Conservation (phyloP, 768 basidiomycete genomes). For the Infundibulicybe gibba region DNA sequence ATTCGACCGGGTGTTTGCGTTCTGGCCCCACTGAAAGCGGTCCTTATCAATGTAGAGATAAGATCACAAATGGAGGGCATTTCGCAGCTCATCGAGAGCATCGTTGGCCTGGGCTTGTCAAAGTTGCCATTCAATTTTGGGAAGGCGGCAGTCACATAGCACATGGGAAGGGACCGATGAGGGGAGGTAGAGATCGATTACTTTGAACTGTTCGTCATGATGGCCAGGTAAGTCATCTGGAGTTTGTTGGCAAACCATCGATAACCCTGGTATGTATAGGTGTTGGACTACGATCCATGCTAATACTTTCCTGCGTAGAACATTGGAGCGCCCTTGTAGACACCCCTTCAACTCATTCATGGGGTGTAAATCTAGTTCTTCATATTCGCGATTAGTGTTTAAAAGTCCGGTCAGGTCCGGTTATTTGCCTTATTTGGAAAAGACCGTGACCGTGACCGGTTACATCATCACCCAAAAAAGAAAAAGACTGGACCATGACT, state of each 20-base stretch:
- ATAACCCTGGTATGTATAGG: neutral
- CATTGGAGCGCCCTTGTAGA: neutral
- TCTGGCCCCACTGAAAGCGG: conserved; percentile 8
- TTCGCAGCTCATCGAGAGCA: conserved; percentile 6
- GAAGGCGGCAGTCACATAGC: conserved; percentile 3
- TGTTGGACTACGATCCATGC: neutral
- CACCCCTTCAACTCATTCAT: neutral
- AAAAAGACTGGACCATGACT: no score
- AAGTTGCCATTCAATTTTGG: conserved; percentile 10
- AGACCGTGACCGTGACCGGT: no score
- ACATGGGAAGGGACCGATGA: no score
- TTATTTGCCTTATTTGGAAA: no score
- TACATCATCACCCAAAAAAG: no score
- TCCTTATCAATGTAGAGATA: conserved; percentile 8
- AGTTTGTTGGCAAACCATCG: no score
- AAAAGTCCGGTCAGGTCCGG: no score
- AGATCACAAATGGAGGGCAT: conserved; percentile 6
- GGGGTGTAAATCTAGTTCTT: neutral
- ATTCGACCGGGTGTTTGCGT: conserved; percentile 8
- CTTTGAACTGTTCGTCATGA: no score
- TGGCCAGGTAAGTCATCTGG: no score
- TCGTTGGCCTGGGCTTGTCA: conserved; percentile 9
- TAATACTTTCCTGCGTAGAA: neutral
- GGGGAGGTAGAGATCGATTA: no score
- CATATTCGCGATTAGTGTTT: no score